Evolutionary conservation across 495 filamentous ascomycete species (phyloP).

Genomic region (Xylaria palmicola): DNA sequence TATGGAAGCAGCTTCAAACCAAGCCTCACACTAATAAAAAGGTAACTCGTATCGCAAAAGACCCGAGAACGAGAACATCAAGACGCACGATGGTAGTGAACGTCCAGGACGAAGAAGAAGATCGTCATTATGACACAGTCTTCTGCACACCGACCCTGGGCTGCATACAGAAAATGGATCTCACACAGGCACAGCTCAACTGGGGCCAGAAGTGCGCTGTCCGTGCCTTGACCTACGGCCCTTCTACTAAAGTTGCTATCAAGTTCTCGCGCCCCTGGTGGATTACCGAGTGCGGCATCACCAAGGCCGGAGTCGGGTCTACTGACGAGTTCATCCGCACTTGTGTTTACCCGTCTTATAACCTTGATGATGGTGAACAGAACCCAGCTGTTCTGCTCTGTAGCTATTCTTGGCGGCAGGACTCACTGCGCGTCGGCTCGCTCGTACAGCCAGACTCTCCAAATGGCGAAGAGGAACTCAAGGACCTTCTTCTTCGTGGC

Average conservation of each 20-base stretch:
- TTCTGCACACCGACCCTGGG: conserved; percentile 33
- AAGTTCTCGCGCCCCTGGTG: conserved; percentile 36
- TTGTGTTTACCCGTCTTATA: conserved; percentile 48
- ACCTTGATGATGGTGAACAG: conserved; percentile 22
- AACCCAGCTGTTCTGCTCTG: conserved; percentile 39
- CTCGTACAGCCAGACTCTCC: conserved; percentile 21
- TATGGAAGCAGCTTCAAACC: conserved; percentile 14
- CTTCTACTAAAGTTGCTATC: conserved; percentile 35
- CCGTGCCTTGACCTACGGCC: conserved; percentile 32
- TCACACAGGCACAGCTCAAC: conserved; percentile 18
- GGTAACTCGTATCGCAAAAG: conserved; percentile 24
- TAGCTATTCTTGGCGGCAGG: conserved; percentile 45
- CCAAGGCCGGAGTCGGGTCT: conserved; percentile 24
- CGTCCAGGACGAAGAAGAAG: background rate
- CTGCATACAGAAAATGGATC: conserved; percentile 30
- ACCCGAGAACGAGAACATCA: too few relatives aligned
- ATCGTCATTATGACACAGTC: conserved; percentile 24
- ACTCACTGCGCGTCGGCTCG: conserved; percentile 39
- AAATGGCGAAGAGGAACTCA: conserved; percentile 22
- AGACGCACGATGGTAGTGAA: conserved; percentile 18
- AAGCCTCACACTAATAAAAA: conserved; percentile 19
- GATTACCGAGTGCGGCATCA: conserved; percentile 18
- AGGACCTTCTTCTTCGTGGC: conserved; percentile 28
- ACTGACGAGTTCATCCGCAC: conserved; percentile 41
- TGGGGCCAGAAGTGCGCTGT: conserved; percentile 25